These are phyloP conservation scores for Eucalyptus albens DNA, from an alignment of 345 rosid species.

Conservation along the genomic window DNA sequence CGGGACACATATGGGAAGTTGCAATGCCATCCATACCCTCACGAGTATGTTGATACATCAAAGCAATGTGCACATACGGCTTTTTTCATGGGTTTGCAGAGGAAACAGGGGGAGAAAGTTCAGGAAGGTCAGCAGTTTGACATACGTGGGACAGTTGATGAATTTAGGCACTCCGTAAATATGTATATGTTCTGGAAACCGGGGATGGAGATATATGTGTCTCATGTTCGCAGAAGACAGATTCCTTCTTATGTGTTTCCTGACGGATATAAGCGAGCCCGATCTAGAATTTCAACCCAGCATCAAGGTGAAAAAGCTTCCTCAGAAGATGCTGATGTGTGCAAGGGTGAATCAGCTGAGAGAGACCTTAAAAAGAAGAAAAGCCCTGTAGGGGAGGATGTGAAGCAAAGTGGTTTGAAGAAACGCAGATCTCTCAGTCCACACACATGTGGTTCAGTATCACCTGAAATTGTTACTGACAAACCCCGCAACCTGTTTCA, in stretches of 20 bases:
- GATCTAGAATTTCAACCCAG: conserved; percentile 8
- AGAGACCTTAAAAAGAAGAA: conserved; percentile 32
- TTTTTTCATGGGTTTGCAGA: conserved; percentile 60
- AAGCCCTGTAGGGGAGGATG: conserved; percentile 4
- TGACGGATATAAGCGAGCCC: conserved; percentile 20
- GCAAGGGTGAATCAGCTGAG: conserved; percentile 8
- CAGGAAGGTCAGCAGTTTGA: conserved; percentile 69
- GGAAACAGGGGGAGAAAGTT: conserved; percentile 45
- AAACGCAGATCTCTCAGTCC: conserved; percentile 22
- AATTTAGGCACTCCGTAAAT: conserved; percentile 30
- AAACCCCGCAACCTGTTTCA: background rate
- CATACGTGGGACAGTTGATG: conserved; percentile 50
- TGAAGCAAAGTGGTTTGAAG: background rate
- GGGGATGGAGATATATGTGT: conserved; percentile 59
- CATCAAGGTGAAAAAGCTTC: conserved; percentile 12
- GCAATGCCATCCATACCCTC: conserved; percentile 67
- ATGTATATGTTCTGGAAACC: conserved; percentile 60
- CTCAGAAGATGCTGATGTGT: conserved; percentile 8
- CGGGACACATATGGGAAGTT: conserved; percentile 51
- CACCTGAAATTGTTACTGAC: conserved; percentile 13
- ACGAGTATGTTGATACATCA: conserved; percentile 29
- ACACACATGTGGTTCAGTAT: conserved; percentile 2
- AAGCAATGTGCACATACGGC: conserved; percentile 38
- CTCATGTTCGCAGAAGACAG: conserved; percentile 55
- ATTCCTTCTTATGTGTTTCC: conserved; percentile 48